Evolutionary conservation across 2,329 filamentous ascomycete species (phyloP), one percentile per base, ranked within the genome.

Genomic region (Lasiodiplodia sp.): DNA sequence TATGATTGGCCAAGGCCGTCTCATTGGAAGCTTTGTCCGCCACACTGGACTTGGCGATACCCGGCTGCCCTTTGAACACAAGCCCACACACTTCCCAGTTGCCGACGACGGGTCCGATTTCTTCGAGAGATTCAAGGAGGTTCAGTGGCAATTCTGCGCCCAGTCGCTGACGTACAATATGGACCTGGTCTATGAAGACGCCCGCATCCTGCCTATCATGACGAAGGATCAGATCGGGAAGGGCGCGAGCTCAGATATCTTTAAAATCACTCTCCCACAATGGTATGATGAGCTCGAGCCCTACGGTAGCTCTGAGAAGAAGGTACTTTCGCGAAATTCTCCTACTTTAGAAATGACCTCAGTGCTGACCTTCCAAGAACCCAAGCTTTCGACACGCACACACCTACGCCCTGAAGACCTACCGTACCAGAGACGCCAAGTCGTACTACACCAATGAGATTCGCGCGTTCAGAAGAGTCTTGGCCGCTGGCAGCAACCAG

Each of bases 371-470:
- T 8, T 23, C 7, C 6, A 18, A 14, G 64, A 18, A 31, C 34
- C 16, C 37, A 23, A 12, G 28, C 7, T n/a, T 28, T 8, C 12
- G 16, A 28, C 23, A 57, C 1, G 56, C 57, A 11, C 53, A 44
- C 21, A 55, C 55, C 0, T 75, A 71, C 52, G 68, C 71, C 3
- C 53, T 75, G 12, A 75, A 75, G 51, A 70, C 71, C 1, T 75
- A 69, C 49, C 38, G 2, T 16, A 28, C 52, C 1, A 47, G 47
- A 6, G 44, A 72, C 12, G 47, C 47, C 11, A 44, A 56, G n/a
- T 51, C 68, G n/a, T 53, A 55, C 11, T 69, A 74, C 37, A 2
- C 69, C n/a, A 72, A 69, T 12, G 74, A 75, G 52, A 68, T 70
- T 0, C 16, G 62, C 0, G 71, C 70, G 0, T 74, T 71, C 56